Base-by-base conservation (phyloP, 2,329 filamentous ascomycete genomes). In the Aspergillus neoniger region DNA sequence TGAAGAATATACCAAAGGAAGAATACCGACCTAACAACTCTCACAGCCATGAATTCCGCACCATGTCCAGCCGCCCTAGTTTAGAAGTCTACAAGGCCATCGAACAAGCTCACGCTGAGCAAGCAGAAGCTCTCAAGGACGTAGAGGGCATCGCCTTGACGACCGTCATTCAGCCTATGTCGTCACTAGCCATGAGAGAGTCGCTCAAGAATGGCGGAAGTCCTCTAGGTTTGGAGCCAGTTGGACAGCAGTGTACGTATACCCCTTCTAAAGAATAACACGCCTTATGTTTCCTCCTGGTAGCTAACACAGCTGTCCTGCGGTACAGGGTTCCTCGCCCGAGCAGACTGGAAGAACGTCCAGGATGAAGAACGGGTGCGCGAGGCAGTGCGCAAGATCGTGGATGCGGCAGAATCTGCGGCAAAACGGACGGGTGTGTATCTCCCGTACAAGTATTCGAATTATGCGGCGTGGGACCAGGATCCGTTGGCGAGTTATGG, bases 401-500 rank as follows among this genome's bases (percentile, higher is more conserved):
- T 63, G 2, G 54, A 61, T 49, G 49, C 36, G 2, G 61, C 63
- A 2, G 55, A 64, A 38, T 14, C 32, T 3, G 19, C 57, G 2
- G 57, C 60, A 6, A 59, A 58, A 15, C 51, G 23, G n/a, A 57
- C 55, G 7, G 61, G 61, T 3, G 55, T 39, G 23, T 61, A 60
- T 38, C 50, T 60, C n/a, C 52, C 57, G 1, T 68, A 55, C 49
- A 59, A 57, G 28, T 64, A 65, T 25, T 59, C 50, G 5, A 65
- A 65, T 25, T 65, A 68, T 58, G 47, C 63, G 3, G 59, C 60
- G 14, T 58, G 52, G 32, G 63, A 64, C 44, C 63, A 63, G 56
- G 59, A 63, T 57, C 58, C 59, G 5, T 39, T 61, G 30, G 41
- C 57, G 15, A 58, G 41, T n/a, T 65, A 63, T 47, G 61, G 61